Conservation (phyloP, 495 filamentous ascomycete species). For the Physcia stellaris region DNA sequence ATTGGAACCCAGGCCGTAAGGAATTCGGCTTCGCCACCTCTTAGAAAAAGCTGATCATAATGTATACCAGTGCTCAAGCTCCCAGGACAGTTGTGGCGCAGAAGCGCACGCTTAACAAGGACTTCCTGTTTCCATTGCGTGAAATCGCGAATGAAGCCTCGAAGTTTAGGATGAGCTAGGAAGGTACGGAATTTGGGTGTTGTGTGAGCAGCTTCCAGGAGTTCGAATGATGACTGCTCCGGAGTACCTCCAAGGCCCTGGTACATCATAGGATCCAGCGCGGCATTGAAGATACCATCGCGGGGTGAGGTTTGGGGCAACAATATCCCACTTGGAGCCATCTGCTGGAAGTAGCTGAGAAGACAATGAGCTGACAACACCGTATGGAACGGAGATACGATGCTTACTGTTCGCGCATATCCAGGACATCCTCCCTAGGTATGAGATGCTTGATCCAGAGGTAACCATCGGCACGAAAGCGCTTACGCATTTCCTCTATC, state of each 20-base stretch:
- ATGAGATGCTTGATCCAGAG: slow-evolving; percentile 46
- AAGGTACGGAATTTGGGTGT: slow-evolving; percentile 20
- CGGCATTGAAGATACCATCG: slow-evolving; percentile 37
- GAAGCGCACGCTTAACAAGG: slow-evolving; percentile 31
- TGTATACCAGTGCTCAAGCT: slow-evolving; percentile 48
- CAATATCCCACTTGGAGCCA: slow-evolving; percentile 42
- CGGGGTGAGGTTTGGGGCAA: slow-evolving; percentile 27
- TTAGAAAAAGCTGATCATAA: slow-evolving; percentile 55
- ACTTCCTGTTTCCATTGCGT: slow-evolving; percentile 41
- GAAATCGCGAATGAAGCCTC: slow-evolving; percentile 37
- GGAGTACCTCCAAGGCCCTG: slow-evolving; percentile 40
- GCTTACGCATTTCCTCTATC: slow-evolving; percentile 30
- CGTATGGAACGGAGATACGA: not conserved
- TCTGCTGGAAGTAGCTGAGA: slow-evolving; percentile 37
- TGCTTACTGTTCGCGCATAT: slow-evolving; percentile 28
- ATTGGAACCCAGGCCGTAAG: slow-evolving; percentile 55
- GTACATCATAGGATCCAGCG: slow-evolving; percentile 31
- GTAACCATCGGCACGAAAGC: slow-evolving; percentile 42
- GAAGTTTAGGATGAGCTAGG: slow-evolving; percentile 38
- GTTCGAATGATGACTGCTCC: slow-evolving; percentile 4
- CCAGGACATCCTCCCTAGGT: slow-evolving; percentile 40
- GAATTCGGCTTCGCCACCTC: slow-evolving; percentile 39
- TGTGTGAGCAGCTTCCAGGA: slow-evolving; percentile 15
- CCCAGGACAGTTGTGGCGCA: slow-evolving; percentile 46
- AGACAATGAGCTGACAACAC: no score